A percentile compares a stretch with the other conserved stretches of the same genome.
These are phyloP conservation scores for Hanseniaspora hatyaiensis DNA, from an alignment of 805 yeast genomes.

Conservation along the genomic window DNA sequence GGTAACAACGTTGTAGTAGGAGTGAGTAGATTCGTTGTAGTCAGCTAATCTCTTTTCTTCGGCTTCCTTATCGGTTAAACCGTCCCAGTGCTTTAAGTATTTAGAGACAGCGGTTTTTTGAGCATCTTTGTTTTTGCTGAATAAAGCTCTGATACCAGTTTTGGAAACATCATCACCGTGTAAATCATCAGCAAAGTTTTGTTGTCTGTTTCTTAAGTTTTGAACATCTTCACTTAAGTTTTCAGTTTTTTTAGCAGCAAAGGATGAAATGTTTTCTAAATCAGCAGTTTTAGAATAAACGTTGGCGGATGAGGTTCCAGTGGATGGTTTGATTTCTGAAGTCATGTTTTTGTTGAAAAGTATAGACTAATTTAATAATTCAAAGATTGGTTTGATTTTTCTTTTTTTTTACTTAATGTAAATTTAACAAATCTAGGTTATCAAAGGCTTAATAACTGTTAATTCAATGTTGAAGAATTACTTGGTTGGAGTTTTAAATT, in stretches of 20 bases:
- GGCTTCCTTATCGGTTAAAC: constrained; percentile 63
- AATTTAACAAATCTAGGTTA: too few relatives aligned
- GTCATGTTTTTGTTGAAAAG: constrained; percentile 8
- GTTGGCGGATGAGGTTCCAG: background rate
- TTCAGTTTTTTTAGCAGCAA: background rate
- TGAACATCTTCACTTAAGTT: background rate
- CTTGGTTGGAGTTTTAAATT: background rate
- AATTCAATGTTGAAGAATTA: constrained; percentile 11
- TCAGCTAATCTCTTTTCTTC: constrained; percentile 65
- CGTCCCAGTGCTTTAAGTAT: constrained; percentile 96
- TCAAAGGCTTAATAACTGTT: background rate
- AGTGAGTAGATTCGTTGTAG: constrained; percentile 83
- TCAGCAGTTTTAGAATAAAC: constrained; percentile 9
- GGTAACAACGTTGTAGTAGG: constrained; percentile 91
- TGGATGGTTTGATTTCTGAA: too few relatives aligned
- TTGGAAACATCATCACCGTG: constrained; percentile 65
- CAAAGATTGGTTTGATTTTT: too few relatives aligned
- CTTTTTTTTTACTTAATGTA: too few relatives aligned
- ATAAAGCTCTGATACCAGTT: constrained; percentile 65
- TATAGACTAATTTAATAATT: too few relatives aligned
- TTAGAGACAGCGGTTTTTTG: constrained; percentile 75
- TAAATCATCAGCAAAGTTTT: constrained; percentile 66
- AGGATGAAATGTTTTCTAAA: constrained; percentile 9
- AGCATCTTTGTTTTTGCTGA: constrained; percentile 66
- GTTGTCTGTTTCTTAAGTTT: constrained; percentile 31